Evolutionary conservation across 805 yeast species (phyloP), one percentile per base, ranked within the genome.

Genomic region (Yamadazyma akitaensis): DNA sequence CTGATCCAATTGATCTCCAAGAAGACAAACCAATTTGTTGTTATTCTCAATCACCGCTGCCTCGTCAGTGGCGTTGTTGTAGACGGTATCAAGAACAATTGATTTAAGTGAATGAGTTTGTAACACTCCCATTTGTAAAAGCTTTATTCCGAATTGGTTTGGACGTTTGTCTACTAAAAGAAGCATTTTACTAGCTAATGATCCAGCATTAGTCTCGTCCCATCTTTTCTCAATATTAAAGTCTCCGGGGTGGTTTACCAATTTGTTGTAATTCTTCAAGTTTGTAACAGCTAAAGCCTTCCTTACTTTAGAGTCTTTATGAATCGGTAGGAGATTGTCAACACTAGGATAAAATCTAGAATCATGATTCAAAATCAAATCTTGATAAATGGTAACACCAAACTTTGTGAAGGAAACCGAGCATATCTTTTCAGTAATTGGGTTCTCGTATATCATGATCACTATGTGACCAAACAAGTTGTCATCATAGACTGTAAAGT

Each of bases 131-230:
- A 75, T 44, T 40, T 77, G 64, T n/a, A 81, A 57, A 9, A 92
- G 53, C 33, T 73, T 67, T 28, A 62, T 55, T 2, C 96, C 94
- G 14, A 86, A 63, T 3, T 78, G 77, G 0, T 60, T 55, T 0
- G 95, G 89, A 0, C 78, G 62, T 44, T 67, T 70, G 2, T 76
- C 69, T 7, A 75, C 70, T 2, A 88, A 65, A 2, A 84, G 66
- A 2, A 57, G 56, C 84, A 91, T 84, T 12, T 67, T 51, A 28
- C 85, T 79, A 0, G 97, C 96, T 24, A 88, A 60, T 9, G 77
- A 76, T 0, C 97, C 98, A 1, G 97, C 96, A 44, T 78, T 75
- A 0, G 92, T 85, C 55, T 88, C 96, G 63, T 92, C 97, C 73
- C 74, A 70, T 36, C 56, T 49, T 36, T 41, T 54, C 7, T 79